These are phyloP conservation scores for Dactylonectria estremocensis DNA, from an alignment of 2,329 filamentous ascomycete genomes.

Conservation along the genomic window DNA sequence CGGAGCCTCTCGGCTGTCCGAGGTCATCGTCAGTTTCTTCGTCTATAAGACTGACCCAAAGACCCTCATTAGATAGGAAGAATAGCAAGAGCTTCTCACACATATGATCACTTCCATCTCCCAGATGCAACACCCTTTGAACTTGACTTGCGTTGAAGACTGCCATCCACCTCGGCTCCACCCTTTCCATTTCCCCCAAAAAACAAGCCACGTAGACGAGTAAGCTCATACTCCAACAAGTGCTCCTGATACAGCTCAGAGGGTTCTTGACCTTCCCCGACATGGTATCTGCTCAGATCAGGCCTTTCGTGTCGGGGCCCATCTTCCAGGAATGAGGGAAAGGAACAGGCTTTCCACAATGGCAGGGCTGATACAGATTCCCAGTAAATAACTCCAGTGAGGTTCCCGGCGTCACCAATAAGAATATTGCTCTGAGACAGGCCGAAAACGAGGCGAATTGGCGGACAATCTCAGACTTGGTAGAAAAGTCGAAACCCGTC, in stretches of 20 bases:
- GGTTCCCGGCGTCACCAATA: conserved; percentile 51
- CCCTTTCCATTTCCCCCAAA: conserved; percentile 48
- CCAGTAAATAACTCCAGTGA: conserved; percentile 61
- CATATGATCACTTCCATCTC: too few species aligned
- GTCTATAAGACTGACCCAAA: too few species aligned
- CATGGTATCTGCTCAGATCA: conserved; percentile 43
- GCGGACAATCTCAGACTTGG: too few species aligned
- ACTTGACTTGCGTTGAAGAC: conserved; percentile 21
- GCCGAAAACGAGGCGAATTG: too few species aligned
- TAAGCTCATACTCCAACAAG: conserved; percentile 57
- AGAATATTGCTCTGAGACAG: conserved; percentile 57
- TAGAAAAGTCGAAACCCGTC: too few species aligned
- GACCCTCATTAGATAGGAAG: too few species aligned
- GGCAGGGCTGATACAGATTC: conserved; percentile 60
- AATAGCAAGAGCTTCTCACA: too few species aligned
- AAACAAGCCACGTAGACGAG: conserved; percentile 52
- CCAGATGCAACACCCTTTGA: too few species aligned
- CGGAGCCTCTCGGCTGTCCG: too few species aligned
- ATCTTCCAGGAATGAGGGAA: conserved; percentile 54
- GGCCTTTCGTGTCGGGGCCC: conserved; percentile 25
- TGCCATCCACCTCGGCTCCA: conserved; percentile 52
- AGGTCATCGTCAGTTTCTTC: too few species aligned
- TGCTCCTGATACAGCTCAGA: conserved; percentile 55
- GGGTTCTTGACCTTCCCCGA: not conserved
- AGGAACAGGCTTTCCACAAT: conserved; percentile 54